Evolutionary conservation across 1,284 basidiomycete species (phyloP), one percentile per base, ranked within the genome.

Genomic region (Ceratobasidium sp.): DNA sequence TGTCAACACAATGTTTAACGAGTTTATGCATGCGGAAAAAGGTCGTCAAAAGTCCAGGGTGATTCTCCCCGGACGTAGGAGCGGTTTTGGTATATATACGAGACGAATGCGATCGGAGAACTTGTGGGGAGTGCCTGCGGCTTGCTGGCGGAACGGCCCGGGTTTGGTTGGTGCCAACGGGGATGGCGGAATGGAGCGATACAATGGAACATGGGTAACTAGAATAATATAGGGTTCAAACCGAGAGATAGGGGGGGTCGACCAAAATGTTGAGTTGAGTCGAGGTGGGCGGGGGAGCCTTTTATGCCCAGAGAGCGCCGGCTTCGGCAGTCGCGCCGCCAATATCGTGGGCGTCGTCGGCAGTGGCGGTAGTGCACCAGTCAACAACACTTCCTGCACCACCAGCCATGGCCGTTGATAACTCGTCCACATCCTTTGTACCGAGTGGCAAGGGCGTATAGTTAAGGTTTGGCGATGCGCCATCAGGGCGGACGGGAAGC

Each of bases 361-460:
- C 68, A 24, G 13, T 2, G 27, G 68, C 13, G 41, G 68, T n/a
- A 8, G 49, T 39, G 49, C 46, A 54, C 68, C 68, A 71, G 11
- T 71, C 68, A 41, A 71, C 68, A 19, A 71, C 56, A 39, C 68
- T 71, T n/a, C 68, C 68, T 34, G 68, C 68, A 27, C 68, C 68
- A 41, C 68, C 68, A 22, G 53, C 54, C 41, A 71, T 58, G 5
- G 68, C 68, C 29, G 29, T 56, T 19, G 54, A 34, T 34, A 71
- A 27, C 29, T 71, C 68, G 39, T 71, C 68, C 16, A 59, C 54
- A 34, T 71, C 54, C 39, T 41, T 58, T 54, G 46, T 53, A 13
- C 37, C 53, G 22, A 51, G 37, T 29, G 65, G 56, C 53, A 58
- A 46, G 22, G 39, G 3, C n/a, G n/a, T 59, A 39, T 41, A 59